Base-by-base conservation (phyloP, 805 yeast species). In the Candida gorgasii region DNA sequence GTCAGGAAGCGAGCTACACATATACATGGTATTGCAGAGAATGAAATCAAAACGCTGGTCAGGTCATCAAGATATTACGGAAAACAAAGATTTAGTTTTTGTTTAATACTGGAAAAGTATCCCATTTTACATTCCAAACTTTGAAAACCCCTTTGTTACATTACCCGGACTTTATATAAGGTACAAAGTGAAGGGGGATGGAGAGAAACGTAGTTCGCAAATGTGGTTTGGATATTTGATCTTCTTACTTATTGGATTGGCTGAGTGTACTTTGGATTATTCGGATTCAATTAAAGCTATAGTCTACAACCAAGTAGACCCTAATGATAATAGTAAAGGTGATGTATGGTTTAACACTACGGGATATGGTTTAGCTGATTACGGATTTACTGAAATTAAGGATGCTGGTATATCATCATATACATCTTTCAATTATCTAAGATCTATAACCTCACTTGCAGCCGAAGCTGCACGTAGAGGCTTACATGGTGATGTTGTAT, bases 401-500 rank as follows among this genome's bases (percentile, higher is more conserved):
- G 29, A 20, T 22, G 13, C n/a, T 15, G 36, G 42, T 15, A 16
- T 24, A 19, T 11, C 20, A 6, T 5, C 36, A 7, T 39, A 23
- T 16, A 9, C 42, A 9, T 30, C 36, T 6, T 39, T 22, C 31
- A 30, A 39, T 27, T 39, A 31, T 22, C 13, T 39, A 23, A 23
- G 8, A 16, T 12, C 15, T 4, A n/a, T 39, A 16, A 23, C 24
- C n/a, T 11, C 27, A 7, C 18, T 39, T 22, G 42, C 42, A n/a
- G 17, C 13, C 15, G 13, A 15, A 13, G 42, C 42, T 8, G 12
- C 24, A 13, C 7, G 5, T 8, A 22, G 26, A 31, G 42, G 42
- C 5, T 31, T 31, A 17, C 36, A 39, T 26, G 42, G 42, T 9
- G 42, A 39, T 39, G 22, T 33, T 15, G 38, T 34, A 14, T 32